Percentiles rank a stretch among this genome's conserved stretches.
These are phyloP conservation scores for Ensete ventricosum DNA, from an alignment of 176 grass and related monocot species.

Conservation along the genomic window DNA sequence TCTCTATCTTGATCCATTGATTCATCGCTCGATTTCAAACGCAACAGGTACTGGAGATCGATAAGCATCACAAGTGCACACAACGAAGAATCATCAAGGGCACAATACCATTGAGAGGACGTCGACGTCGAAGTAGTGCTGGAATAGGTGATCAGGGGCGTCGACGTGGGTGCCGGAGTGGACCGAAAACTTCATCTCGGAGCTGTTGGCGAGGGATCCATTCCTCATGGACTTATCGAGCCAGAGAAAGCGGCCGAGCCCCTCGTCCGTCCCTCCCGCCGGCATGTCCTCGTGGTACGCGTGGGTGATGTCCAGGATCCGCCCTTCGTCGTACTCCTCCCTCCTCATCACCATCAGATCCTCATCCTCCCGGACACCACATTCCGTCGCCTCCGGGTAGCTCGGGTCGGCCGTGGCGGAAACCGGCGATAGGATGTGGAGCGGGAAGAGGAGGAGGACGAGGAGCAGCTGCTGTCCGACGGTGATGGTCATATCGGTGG, in stretches of 20 bases:
- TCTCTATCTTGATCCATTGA: no score
- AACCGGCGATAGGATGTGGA: not conserved
- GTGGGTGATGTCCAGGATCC: slow-evolving; percentile 65
- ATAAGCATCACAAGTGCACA: not conserved
- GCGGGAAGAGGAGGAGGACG: not conserved
- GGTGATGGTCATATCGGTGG: no score
- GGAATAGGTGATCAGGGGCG: slow-evolving; percentile 50
- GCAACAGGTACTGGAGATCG: no score
- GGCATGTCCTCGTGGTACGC: slow-evolving; percentile 55
- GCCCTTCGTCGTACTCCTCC: slow-evolving; percentile 41
- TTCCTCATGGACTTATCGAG: slow-evolving; percentile 46
- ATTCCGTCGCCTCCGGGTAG: not conserved
- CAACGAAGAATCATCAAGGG: not conserved
- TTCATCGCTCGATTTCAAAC: no score
- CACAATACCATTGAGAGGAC: slow-evolving; percentile 56
- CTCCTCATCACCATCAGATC: slow-evolving; percentile 20
- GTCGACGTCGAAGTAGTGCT: slow-evolving; percentile 57
- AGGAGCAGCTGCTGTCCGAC: no score
- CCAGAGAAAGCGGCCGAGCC: slow-evolving; percentile 46
- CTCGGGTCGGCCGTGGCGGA: slow-evolving; percentile 6
- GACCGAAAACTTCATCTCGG: slow-evolving; percentile 43
- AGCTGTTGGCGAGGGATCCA: slow-evolving; percentile 42
- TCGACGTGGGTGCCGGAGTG: slow-evolving; percentile 62
- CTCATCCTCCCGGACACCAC: not conserved
- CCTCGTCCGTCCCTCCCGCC: slow-evolving; percentile 33